Evolutionary conservation across 192 early-diverging fungal genomes (phyloP).

Genomic region (Backusella australiensis): DNA sequence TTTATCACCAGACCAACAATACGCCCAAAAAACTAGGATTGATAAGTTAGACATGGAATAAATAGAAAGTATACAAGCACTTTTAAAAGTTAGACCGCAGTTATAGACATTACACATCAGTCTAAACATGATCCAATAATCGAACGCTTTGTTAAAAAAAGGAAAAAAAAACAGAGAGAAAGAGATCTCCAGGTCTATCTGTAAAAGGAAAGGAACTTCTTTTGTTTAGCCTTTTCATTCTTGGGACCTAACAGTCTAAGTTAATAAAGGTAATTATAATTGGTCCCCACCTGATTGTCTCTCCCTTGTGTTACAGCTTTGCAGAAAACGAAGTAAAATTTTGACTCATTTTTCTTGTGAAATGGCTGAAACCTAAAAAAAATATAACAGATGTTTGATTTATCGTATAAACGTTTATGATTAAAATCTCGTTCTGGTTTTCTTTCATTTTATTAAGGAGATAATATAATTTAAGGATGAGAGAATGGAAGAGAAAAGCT

Average conservation of each 20-base stretch:
- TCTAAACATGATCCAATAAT: not conserved
- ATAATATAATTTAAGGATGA: not conserved
- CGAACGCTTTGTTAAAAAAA: not conserved
- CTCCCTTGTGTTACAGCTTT: not conserved
- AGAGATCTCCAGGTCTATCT: too few species aligned
- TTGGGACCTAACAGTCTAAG: not conserved
- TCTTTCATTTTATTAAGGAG: not conserved
- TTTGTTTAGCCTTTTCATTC: not conserved
- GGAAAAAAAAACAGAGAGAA: not conserved
- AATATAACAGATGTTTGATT: not conserved
- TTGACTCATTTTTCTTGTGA: not conserved
- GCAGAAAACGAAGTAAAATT: not conserved
- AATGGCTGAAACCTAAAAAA: not conserved
- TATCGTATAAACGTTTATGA: not conserved
- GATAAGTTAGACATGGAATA: not conserved
- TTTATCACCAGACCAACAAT: not conserved
- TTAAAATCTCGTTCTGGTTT: too few species aligned
- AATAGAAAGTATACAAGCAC: not conserved
- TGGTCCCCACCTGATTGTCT: not conserved
- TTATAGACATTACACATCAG: not conserved
- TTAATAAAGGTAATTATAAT: too few species aligned
- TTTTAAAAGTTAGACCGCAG: not conserved
- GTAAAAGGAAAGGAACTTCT: not conserved
- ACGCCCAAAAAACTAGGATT: not conserved
- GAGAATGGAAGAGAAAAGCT: not conserved